A percentile compares a stretch with the other conserved stretches of the same genome.
These are phyloP conservation scores for Jatropha multifida DNA, from an alignment of 441 rosid genomes.

Conservation along the genomic window DNA sequence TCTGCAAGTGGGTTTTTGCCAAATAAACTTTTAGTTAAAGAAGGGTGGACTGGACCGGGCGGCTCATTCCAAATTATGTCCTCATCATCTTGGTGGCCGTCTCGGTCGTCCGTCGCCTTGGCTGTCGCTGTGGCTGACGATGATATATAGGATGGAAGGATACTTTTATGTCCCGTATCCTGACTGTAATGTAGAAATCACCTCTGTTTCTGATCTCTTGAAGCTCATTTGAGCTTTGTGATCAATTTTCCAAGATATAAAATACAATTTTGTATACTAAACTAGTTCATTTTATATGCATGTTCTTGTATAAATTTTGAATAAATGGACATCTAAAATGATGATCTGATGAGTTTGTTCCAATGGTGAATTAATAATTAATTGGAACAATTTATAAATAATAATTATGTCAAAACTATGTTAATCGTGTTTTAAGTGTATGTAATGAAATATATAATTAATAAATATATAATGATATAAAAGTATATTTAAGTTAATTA, in stretches of 20 bases:
- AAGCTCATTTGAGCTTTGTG: neutral
- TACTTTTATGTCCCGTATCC: neutral
- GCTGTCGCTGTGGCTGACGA: too few species aligned
- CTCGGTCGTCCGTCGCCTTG: neutral
- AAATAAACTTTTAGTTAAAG: conserved; percentile 14
- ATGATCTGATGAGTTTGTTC: too few species aligned
- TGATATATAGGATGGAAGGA: neutral
- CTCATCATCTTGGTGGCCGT: neutral
- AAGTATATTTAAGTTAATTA: too few species aligned
- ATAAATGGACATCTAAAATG: too few species aligned
- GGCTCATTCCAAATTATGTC: neutral
- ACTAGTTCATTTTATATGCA: neutral
- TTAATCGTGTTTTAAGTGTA: too few species aligned
- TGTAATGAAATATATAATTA: too few species aligned
- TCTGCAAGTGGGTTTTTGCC: conserved; percentile 14
- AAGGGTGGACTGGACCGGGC: neutral
- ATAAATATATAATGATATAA: too few species aligned
- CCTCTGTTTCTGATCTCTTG: neutral
- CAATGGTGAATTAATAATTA: too few species aligned
- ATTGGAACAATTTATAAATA: too few species aligned
- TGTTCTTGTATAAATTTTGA: too few species aligned
- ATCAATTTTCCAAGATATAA: neutral
- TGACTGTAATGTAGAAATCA: neutral
- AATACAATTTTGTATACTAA: neutral
- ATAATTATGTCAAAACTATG: too few species aligned